Base-by-base conservation (phyloP, 192 early-diverging fungal genomes). In the Backusella circina region DNA sequence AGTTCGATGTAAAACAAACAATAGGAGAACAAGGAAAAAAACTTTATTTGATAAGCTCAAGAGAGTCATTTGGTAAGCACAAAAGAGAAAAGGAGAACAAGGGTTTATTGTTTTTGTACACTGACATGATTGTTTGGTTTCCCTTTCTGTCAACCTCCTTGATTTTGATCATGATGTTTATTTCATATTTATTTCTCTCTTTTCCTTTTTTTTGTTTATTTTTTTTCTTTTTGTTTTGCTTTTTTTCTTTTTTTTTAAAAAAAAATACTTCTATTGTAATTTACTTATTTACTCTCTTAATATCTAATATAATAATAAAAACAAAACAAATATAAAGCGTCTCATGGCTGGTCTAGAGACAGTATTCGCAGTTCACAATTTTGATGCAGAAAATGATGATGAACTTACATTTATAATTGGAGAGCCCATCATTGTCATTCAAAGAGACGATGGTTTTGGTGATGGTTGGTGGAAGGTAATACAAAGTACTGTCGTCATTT, bases 391-490 rank as follows among this genome's bases (percentile, higher is more conserved):
- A 67, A 87, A 91, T 54, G 84, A 86, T 16, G 93, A 94, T 75
- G 93, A 94, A 75, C 84, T 94, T 30, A 80, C 83, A n/a, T 93
- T 94, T 75, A 67, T 80, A 30, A 80, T 81, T 44, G 90, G 88
- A 32, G 93, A 94, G 61, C 84, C 90, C 5, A 82, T 94, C 5
- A 78, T 90, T 21, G 87, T 94, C 0, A 72, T 93, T n/a, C 89
- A 94, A 73, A 86, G 81, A 67, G 93, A 94, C 70, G 91, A 92
- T 23, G 79, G 84, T 16, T 93, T 86, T 79, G 82, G 83, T 30
- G 93, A 94, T 80, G 93, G 93, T 21, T 94, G 93, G 93, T 94
- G 92, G 92, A 85, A 88, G 83, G 91, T 90, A 78, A 9, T n/a
- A n/a, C n/a, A n/a, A n/a, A n/a, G n/a, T n/a, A n/a, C n/a, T n/a